These are phyloP conservation scores for Actinidia chinensis DNA, from an alignment of 179 eudicot species.

Conservation along the genomic window DNA sequence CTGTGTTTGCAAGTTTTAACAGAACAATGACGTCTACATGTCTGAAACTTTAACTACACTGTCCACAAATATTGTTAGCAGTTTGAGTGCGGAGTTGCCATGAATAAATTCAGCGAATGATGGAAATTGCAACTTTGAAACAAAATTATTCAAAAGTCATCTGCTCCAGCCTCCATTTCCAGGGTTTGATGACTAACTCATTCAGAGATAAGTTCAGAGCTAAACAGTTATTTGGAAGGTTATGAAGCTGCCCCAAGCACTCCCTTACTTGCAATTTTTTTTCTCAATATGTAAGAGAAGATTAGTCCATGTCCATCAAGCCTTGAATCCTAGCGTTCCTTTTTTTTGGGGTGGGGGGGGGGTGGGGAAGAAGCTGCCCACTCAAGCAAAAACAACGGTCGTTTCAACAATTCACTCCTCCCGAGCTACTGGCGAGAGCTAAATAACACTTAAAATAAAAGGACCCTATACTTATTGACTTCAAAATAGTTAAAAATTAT, in stretches of 20 bases:
- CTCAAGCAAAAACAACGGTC: not conserved
- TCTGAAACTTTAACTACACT: not conserved
- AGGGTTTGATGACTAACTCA: not conserved
- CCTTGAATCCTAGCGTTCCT: no score
- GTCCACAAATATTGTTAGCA: not conserved
- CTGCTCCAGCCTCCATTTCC: not conserved
- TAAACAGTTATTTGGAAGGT: not conserved
- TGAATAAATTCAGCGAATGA: not conserved
- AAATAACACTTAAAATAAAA: not conserved
- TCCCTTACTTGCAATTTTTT: not conserved
- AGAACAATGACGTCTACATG: not conserved
- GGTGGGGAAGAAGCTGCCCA: not conserved
- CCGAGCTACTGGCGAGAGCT: not conserved
- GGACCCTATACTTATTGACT: not conserved
- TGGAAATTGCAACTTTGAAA: not conserved
- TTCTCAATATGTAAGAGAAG: not conserved
- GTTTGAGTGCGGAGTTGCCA: not conserved
- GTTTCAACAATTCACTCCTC: conserved; percentile 1
- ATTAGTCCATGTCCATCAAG: not conserved
- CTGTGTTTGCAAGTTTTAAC: not conserved
- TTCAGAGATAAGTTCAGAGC: not conserved
- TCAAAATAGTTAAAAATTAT: not conserved
- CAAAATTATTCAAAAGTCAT: not conserved
- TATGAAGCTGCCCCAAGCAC: not conserved
- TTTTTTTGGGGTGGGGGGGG: no score